Base-by-base conservation (phyloP, 1,284 basidiomycete genomes). In the Peniophora sp. region DNA sequence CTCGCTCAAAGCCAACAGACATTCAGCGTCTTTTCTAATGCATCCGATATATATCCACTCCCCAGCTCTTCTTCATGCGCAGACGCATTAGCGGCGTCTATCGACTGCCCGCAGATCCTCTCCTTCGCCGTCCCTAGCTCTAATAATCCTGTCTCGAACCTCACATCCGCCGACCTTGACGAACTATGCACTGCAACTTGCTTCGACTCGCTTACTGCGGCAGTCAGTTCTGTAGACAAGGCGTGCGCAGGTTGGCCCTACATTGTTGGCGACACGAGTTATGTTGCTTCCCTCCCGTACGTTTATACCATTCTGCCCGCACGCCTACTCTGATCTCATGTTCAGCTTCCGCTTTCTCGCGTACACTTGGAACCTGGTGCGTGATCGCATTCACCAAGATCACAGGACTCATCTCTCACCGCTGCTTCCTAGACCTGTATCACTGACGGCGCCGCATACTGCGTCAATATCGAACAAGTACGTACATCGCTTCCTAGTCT, bases 211-310 rank as follows among this genome's bases (percentile, higher is more conserved):
- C 24, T 49, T 14, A 22, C 49, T 18, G 36, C 39, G 10, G 22
- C 44, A 3, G 47, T 43, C 6, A 15, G 24, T 17, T 24, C 35
- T 5, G 51, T 52, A 12, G 48, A 52, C 24, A 36, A 35, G n/a
- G 51, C 48, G 34, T 52, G 51, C 34, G 27, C 36, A 17, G 51
- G 47, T 5, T 52, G 51, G 51, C 51, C 51, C 17, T 52, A 46
- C 23, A 46, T 52, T 37, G 22, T 52, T 23, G 47, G 47, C 14
- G 51, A 52, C 17, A 52, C 51, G 5, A 52, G 51, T 43, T 52
- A 52, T 22, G 36, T 47, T 3, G 51, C 51, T 6, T 49, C 47
- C 20, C 44, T 52, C 15, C 51, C 51, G 39, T 52, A 32, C 22
- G 3, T 12, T n/a, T n/a, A 32, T 32, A 32, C 6, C 27, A 32